These are phyloP conservation scores for Fusarium sp. DNA, from an alignment of 2,329 filamentous ascomycete species.

Conservation along the genomic window DNA sequence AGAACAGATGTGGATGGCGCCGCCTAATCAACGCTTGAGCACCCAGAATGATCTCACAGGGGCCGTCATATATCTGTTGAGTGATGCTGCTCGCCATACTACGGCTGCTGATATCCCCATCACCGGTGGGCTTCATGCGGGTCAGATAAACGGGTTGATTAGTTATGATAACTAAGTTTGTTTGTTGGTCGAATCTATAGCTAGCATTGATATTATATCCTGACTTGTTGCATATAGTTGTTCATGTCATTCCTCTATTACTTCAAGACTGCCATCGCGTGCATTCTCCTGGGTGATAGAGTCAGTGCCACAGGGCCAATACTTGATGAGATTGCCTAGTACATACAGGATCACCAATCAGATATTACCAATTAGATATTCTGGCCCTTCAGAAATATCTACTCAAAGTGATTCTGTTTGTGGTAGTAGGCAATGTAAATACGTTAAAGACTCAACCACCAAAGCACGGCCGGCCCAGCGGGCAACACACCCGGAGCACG, in stretches of 20 bases:
- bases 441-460: no score
- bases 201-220: background rate
- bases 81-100: constrained; percentile 55
- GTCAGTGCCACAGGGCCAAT: background rate
- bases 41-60: constrained; percentile 54
- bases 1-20: constrained; percentile 51
- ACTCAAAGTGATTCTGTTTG: no score
- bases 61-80: constrained; percentile 54
- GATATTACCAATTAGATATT: no score
- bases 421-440: no score
- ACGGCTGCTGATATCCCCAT: constrained; percentile 56
- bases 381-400: no score
- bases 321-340: no score
- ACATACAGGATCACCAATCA: no score
- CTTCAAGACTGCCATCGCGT: no score
- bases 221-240: background rate
- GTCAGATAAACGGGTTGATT: constrained; percentile 50
- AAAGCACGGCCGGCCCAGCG: background rate
- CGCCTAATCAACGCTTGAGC: constrained; percentile 52
- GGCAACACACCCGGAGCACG: background rate
- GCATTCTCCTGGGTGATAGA: no score
- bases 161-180: constrained; percentile 44
- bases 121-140: constrained; percentile 54
- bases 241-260: no score
- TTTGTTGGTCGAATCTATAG: no score